These are phyloP conservation scores for Ogataea saltuana DNA, from an alignment of 805 yeast genomes.

Conservation along the genomic window DNA sequence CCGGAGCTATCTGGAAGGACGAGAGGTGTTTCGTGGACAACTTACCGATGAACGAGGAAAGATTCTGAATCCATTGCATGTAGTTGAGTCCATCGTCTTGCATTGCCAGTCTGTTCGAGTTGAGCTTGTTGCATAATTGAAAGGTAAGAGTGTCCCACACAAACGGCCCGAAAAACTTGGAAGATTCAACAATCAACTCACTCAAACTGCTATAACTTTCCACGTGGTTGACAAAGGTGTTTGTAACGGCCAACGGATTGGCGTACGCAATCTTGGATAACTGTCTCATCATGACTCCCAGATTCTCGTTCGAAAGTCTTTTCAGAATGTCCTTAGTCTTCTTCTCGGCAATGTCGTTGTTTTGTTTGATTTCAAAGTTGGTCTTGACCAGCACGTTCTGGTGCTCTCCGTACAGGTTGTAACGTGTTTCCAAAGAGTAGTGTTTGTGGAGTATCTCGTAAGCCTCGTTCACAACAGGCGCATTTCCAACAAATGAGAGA, in stretches of 20 bases:
- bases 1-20: conserved; percentile 59
- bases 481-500: conserved; percentile 53
- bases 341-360: conserved; percentile 69
- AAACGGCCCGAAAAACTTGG: conserved; percentile 68
- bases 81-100: conserved; percentile 82
- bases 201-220: conserved; percentile 91
- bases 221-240: conserved; percentile 72
- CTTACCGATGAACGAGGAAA: conserved; percentile 77
- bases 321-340: conserved; percentile 77
- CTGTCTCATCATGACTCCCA: conserved; percentile 67
- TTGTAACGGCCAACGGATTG: conserved; percentile 77
- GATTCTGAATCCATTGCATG: conserved; percentile 81
- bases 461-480: conserved; percentile 61
- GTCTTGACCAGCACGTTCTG: conserved; percentile 57
- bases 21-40: conserved; percentile 55
- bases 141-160: conserved; percentile 86
- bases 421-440: conserved; percentile 65
- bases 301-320: conserved; percentile 78
- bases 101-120: conserved; percentile 63
- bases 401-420: conserved; percentile 79
- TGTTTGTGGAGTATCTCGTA: conserved; percentile 48
- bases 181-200: conserved; percentile 73
- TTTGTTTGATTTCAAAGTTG: conserved; percentile 54
- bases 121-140: conserved; percentile 68
- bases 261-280: conserved; percentile 70